Evolutionary conservation across 805 yeast genomes (phyloP).

Genomic region (Lipomyces oligophaga): DNA sequence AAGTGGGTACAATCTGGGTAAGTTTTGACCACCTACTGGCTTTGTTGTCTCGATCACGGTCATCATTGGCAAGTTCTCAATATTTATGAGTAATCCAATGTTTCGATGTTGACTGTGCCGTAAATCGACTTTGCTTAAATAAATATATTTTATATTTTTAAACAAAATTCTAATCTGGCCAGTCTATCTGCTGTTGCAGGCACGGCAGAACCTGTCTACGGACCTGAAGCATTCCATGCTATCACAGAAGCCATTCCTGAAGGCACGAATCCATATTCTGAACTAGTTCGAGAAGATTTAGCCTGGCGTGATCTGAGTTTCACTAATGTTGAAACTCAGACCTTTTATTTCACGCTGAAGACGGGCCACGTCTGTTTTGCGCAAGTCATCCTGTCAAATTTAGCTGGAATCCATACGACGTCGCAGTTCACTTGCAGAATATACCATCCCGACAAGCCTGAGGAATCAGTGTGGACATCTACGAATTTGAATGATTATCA

Average conservation of each 20-base stretch:
- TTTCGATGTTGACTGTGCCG: not conserved
- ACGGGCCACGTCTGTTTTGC: constrained; percentile 66
- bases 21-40: constrained; percentile 15
- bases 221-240: constrained; percentile 87
- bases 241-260: constrained; percentile 61
- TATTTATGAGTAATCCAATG: no score
- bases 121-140: not conserved
- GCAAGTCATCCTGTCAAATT: constrained; percentile 89
- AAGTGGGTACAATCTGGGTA: constrained; percentile 75
- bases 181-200: constrained; percentile 87
- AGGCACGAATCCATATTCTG: constrained; percentile 55
- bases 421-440: constrained; percentile 93
- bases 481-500: constrained; percentile 78
- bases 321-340: constrained; percentile 94
- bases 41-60: not conserved
- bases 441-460: constrained; percentile 51
- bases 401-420: constrained; percentile 68
- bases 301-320: constrained; percentile 68
- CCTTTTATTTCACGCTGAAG: constrained; percentile 72
- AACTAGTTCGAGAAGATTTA: constrained; percentile 63
- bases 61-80: no score
- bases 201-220: constrained; percentile 95
- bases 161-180: not conserved
- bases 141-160: no score
- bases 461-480: constrained; percentile 77